These are phyloP conservation scores for Cadophora sp. DNA, from an alignment of 2,329 filamentous ascomycete genomes.

Conservation along the genomic window DNA sequence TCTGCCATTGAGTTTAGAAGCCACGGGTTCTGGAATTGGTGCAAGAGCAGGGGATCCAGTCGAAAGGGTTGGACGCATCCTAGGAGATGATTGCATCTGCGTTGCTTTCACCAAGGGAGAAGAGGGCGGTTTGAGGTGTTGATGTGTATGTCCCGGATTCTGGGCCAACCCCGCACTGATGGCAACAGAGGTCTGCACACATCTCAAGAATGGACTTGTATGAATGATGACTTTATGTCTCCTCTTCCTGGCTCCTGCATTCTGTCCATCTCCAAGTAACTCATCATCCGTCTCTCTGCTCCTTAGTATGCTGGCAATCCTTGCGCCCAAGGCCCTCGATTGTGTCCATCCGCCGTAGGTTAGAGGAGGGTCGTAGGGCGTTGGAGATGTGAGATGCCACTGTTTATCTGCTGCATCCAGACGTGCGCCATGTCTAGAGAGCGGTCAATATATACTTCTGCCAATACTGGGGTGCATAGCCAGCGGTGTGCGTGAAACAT, in stretches of 20 bases:
- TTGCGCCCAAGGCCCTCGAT: constrained; percentile 78
- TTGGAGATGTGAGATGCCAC: constrained; percentile 92
- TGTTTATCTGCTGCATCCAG: constrained; percentile 93
- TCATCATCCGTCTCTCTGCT: constrained; percentile 54
- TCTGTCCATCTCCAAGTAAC: constrained; percentile 25
- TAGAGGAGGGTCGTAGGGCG: constrained; percentile 93
- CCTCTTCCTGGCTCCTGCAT: constrained; percentile 53
- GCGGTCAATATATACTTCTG: constrained; percentile 3
- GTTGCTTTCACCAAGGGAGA: constrained; percentile 37
- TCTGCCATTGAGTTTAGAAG: constrained; percentile 28
- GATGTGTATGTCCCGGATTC: constrained; percentile 50
- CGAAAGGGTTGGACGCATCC: constrained; percentile 36
- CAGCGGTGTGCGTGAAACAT: constrained; percentile 4
- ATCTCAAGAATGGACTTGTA: constrained; percentile 91
- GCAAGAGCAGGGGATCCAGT: constrained; percentile 41
- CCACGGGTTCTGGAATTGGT: constrained; percentile 41
- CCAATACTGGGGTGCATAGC: constrained; percentile 2
- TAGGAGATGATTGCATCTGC: constrained; percentile 42
- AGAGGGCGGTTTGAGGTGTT: constrained; percentile 33
- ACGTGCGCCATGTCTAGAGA: constrained; percentile 81
- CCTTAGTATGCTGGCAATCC: constrained; percentile 77
- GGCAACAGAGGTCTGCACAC: constrained; percentile 88
- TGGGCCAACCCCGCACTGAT: constrained; percentile 86
- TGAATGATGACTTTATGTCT: constrained; percentile 85
- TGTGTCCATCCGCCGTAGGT: constrained; percentile 96